A percentile compares a stretch with the other conserved stretches of the same genome.
phyloP scores from a whole-genome alignment of 2,329 filamentous ascomycete genomes.

The Alternaria incomplexa region DNA sequence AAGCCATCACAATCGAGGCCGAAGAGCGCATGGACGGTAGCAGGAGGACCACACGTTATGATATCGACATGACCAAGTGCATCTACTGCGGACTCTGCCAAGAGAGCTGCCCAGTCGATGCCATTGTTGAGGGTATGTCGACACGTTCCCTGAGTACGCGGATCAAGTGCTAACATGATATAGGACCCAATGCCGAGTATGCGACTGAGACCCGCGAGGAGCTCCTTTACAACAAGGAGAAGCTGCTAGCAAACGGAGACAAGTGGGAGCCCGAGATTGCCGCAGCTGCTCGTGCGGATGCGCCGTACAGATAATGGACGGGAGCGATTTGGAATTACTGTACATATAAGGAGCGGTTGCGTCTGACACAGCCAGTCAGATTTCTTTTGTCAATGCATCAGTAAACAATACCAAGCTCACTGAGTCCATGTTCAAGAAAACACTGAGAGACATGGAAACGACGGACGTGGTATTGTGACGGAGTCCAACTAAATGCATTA shows the following conservation, averaged over 20 bases:
- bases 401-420: not conserved
- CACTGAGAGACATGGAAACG: not conserved
- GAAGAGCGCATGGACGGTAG: slow-evolving; percentile 97
- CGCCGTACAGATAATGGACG: slow-evolving; percentile 65
- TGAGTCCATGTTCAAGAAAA: not conserved
- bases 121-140: slow-evolving; percentile 75
- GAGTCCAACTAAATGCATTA: not conserved
- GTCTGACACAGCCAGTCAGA: slow-evolving; percentile 23
- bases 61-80: slow-evolving; percentile 99
- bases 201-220: slow-evolving; percentile 85
- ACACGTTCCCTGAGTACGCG: not conserved
- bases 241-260: slow-evolving; percentile 75
- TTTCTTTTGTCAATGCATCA: slow-evolving; percentile 32
- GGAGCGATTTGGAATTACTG: slow-evolving; percentile 22
- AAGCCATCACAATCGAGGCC: slow-evolving; percentile 98
- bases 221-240: slow-evolving; percentile 97
- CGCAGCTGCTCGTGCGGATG: slow-evolving; percentile 88
- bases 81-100: slow-evolving; percentile 99
- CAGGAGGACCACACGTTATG: slow-evolving; percentile 93
- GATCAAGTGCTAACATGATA: slow-evolving; percentile 17
- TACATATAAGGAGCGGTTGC: slow-evolving; percentile 39
- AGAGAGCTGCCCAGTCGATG: slow-evolving; percentile 97
- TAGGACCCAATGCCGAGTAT: slow-evolving; percentile 74
- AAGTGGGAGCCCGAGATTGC: slow-evolving; percentile 96
- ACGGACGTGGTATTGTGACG: not conserved